Base-by-base conservation (phyloP, 257 asterid genomes). In the Solanum commersonii region DNA sequence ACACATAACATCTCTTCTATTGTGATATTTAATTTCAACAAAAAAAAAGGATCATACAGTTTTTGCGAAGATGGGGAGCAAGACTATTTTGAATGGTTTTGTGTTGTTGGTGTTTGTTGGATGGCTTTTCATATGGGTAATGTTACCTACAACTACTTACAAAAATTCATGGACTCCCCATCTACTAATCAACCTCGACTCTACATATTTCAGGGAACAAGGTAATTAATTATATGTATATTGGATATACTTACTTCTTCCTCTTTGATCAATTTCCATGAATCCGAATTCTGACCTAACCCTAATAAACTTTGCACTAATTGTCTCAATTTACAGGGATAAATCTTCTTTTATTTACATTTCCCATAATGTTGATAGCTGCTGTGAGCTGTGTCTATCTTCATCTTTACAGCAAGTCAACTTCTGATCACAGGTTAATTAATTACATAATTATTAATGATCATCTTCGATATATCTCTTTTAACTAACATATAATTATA, bases 121-220 rank as follows among this genome's bases (percentile, higher is more conserved):
- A 42, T 90, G 91, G 83, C 81, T 94, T 89, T 84, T 94, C 38
- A 38, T 92, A 74, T 94, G 97, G 95, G 29, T 90, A 40, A 91
- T 93, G 95, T 83, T 91, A 84, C 96, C 97, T 42, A 91, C 93
- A 79, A 85, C 86, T 52, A 89, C 88, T 38, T 94, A 91, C 91
- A 92, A 92, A 89, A 5, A 34, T 84, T 63, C 87, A 7, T 94
- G 97, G 97, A 46, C 90, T 74, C 93, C 89, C 44, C 86, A 90
- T 29, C 84, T 93, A 25, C 7, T 67, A 44, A 44, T 8, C 40
- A 15, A 88, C 29, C 86, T 94, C 33, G 59, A 92, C 68, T 87
- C 99, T 88, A 95, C 99, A 77, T 96, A 87, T 89, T 95, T 95
- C 84, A 98, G 98, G 85, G 84, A 92, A 49, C 96, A 94, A 92